Base-by-base conservation (phyloP, 768 basidiomycete species). In the Psilocybe subaeruginosa region DNA sequence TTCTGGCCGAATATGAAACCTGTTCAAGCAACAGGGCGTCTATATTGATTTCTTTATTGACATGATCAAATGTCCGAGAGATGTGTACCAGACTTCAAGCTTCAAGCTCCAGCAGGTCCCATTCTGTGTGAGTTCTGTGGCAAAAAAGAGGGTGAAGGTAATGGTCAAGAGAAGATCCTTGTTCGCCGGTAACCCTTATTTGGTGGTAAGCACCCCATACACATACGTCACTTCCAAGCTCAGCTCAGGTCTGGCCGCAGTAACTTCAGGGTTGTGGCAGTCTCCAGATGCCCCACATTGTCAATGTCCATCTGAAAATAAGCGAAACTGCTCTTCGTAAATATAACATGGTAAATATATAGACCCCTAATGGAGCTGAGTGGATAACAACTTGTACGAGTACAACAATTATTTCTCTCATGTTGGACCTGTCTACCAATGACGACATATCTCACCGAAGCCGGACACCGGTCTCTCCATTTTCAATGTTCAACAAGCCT, bases 1-100 rank as follows among this genome's bases (percentile, higher is more conserved):
- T 50, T 58, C 53, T 49, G 33, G 17, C 37, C 45, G 31, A 23
- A 23, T 23, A 17, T 39, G 43, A 19, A 8, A 12, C 31, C 3
- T 17, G 27, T 35, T 23, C 30, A n/a, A 37, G 47, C 3, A 35
- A 50, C 39, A 57, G 47, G 56, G 56, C 56, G 56, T 49, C 56
- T 57, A 57, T 47, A 11, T 37, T 30, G n/a, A 53, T 35, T 35
- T 14, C 29, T 19, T 48, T 9, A 31, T 14, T n/a, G 41, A 43
- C n/a, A 5, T 1, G 41, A 43, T 43, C 11, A 43, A 23, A 43
- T 12, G 14, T 43, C 41, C 14, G 11, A 43, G 41, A 43, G 41
- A 43, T 43, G 41, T 43, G 14, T 43, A 43, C 41, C 41, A 0
- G 33, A 35, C 6, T 11, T 7, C 33, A 11, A 23, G 23, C 23